Evolutionary conservation across 2,329 filamentous ascomycete species (phyloP), one percentile per base, ranked within the genome.

Genomic region (Cercospora beticola): DNA sequence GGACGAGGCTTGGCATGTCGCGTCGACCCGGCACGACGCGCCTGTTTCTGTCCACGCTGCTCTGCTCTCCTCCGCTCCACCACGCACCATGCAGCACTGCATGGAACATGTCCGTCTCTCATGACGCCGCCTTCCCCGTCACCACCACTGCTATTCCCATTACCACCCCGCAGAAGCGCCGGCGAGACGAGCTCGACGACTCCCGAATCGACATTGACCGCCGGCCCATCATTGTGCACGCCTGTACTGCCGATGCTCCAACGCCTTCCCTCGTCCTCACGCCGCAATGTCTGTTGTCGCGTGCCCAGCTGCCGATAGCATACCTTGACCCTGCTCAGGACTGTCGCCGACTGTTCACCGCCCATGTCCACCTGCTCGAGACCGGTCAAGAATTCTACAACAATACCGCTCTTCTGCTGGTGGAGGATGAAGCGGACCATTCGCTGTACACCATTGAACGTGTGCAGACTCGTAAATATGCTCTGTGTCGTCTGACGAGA

Each of bases 371-470:
- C 70, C 86, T 89, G 66, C 81, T 91, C 68, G 89, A 91, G 70
- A 83, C 88, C 49, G 87, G 89, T 33, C 60, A 73, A 18, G 78
- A 85, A 82, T n/a, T 83, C 87, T 73, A 66, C 62, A 54, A 71
- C 12, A 67, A 65, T 21, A 79, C 85, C 14, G 85, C 84, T 67
- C 81, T 92, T 16, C 83, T 92, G 9, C 82, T 92, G 68, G 89
- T 88, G 30, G 83, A 87, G 67, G 83, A 86, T 56, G 86, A 90
- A 54, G 81, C 83, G 28, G 85, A 83, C 69, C 82, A 83, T 66
- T 82, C 81, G 40, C 71, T 87, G 0, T 90, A 88, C 76, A 89
- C 85, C 12, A 80, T 92, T n/a, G 91, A 94, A 80, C 84, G 87
- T 26, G 87, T 91, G 40, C 81, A 83, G 16, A 79, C 81, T 58